Conservation (phyloP, 2,329 filamentous ascomycete genomes). For the Anisogramma anomala region DNA sequence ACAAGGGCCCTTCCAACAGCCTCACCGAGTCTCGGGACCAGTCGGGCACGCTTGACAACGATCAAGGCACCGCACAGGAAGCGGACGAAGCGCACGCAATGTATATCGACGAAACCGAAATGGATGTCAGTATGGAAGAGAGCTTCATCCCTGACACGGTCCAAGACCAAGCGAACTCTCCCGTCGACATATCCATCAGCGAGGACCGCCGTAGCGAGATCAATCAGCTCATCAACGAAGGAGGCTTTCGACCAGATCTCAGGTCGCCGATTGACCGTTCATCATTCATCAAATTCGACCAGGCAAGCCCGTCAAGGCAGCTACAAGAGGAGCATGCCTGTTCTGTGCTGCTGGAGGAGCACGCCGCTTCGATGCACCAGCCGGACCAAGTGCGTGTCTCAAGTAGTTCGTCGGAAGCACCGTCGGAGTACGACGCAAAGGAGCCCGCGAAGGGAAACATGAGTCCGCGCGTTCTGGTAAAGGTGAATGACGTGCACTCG, state of each 20-base stretch:
- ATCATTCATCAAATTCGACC: slow-evolving; percentile 15
- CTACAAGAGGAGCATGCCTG: slow-evolving; percentile 15
- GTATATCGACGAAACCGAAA: background rate
- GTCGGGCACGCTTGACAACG: slow-evolving; percentile 1
- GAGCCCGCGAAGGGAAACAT: slow-evolving; percentile 2
- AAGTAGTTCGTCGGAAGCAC: slow-evolving; percentile 3
- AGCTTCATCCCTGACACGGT: slow-evolving; percentile 18
- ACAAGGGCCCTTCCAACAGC: slow-evolving; percentile 12
- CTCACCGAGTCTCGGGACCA: slow-evolving; percentile 17
- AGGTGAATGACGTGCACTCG: background rate
- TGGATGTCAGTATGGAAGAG: slow-evolving; percentile 11
- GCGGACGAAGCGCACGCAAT: background rate
- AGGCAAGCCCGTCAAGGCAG: slow-evolving; percentile 22
- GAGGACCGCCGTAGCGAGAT: slow-evolving; percentile 29
- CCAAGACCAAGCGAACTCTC: slow-evolving; percentile 8
- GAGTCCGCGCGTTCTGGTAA: background rate
- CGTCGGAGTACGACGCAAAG: slow-evolving; percentile 12
- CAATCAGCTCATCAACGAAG: slow-evolving; percentile 33
- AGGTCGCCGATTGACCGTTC: slow-evolving; percentile 25
- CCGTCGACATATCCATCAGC: slow-evolving; percentile 18
- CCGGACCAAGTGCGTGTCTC: background rate
- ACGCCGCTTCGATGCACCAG: no score
- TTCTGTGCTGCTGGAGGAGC: slow-evolving; percentile 1
- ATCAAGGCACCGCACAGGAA: slow-evolving; percentile 13
- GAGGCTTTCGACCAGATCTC: slow-evolving; percentile 34